A percentile compares a stretch with the other conserved stretches of the same genome.
Evolutionary conservation across 371 early-diverging fungal genomes (phyloP).

Genomic region (Mucor sp.): DNA sequence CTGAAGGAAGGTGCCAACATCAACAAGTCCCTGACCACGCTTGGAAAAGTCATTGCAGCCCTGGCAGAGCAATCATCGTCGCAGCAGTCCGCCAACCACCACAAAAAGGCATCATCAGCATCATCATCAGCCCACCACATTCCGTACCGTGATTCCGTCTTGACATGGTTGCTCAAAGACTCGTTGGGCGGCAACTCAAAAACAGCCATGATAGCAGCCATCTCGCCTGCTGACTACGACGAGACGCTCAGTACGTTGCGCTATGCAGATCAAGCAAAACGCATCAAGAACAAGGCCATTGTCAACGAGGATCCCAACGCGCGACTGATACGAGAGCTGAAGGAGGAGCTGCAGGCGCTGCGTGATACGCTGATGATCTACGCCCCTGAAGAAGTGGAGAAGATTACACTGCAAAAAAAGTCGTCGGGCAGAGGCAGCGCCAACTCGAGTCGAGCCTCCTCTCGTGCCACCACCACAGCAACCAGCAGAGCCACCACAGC

Average conservation of each 20-base stretch:
- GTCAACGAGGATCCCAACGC: constrained; percentile 89
- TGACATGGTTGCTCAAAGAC: constrained; percentile 93
- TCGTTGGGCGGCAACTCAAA: constrained; percentile 91
- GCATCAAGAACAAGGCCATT: constrained; percentile 84
- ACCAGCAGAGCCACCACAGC: constrained; percentile 9
- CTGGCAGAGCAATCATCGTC: constrained; percentile 75
- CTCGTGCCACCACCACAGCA: constrained; percentile 12
- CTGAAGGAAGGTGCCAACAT: constrained; percentile 98
- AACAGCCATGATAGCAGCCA: constrained; percentile 87
- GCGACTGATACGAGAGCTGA: constrained; percentile 76
- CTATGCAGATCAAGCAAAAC: constrained; percentile 91
- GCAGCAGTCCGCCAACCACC: constrained; percentile 3
- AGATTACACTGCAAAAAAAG: constrained; percentile 27
- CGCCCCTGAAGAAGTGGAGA: constrained; percentile 50
- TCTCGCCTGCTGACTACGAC: constrained; percentile 75
- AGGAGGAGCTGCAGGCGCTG: constrained; percentile 76
- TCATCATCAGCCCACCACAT: constrained; percentile 55
- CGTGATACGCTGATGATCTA: constrained; percentile 62
- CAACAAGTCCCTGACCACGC: constrained; percentile 91
- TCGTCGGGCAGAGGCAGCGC: background rate
- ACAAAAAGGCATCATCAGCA: background rate
- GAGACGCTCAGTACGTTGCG: constrained; percentile 93
- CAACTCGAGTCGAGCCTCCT: constrained; percentile 16
- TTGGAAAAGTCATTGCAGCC: constrained; percentile 95
- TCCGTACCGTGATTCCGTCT: constrained; percentile 84